Conservation (phyloP, 2,329 filamentous ascomycete species). For the Curvularia eragrostidis region DNA sequence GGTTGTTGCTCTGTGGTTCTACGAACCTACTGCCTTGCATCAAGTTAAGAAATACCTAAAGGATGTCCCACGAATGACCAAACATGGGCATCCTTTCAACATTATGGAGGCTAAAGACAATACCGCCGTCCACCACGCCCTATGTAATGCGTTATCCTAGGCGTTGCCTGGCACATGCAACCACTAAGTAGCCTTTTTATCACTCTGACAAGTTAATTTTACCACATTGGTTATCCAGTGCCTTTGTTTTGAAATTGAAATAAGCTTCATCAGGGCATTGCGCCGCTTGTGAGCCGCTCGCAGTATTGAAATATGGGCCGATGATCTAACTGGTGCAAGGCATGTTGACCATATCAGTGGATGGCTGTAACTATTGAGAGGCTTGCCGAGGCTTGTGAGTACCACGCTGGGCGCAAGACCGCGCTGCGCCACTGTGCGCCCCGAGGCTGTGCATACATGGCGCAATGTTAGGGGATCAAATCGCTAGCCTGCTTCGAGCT, state of each 20-base stretch:
- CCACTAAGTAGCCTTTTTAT: not conserved
- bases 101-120: not conserved
- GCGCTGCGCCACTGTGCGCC: slow-evolving; percentile 4
- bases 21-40: not conserved
- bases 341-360: not conserved
- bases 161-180: not conserved
- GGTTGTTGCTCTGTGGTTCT: not conserved
- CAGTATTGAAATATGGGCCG: not conserved
- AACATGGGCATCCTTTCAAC: not conserved
- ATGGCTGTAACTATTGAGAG: slow-evolving; percentile 3
- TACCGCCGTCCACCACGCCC: not conserved
- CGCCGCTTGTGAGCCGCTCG: not conserved
- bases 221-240: not conserved
- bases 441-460: not conserved
- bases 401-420: slow-evolving; percentile 5
- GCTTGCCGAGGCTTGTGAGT: slow-evolving; percentile 8
- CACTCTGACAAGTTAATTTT: not conserved
- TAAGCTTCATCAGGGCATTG: not conserved
- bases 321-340: not conserved
- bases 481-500: not conserved
- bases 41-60: not conserved
- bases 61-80: not conserved
- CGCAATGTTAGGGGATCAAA: not conserved
- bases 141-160: not conserved
- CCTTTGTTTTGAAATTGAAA: not conserved